phyloP scores from a whole-genome alignment of 139 green algal genomes.

The Astrephomene gubernaculifera region DNA sequence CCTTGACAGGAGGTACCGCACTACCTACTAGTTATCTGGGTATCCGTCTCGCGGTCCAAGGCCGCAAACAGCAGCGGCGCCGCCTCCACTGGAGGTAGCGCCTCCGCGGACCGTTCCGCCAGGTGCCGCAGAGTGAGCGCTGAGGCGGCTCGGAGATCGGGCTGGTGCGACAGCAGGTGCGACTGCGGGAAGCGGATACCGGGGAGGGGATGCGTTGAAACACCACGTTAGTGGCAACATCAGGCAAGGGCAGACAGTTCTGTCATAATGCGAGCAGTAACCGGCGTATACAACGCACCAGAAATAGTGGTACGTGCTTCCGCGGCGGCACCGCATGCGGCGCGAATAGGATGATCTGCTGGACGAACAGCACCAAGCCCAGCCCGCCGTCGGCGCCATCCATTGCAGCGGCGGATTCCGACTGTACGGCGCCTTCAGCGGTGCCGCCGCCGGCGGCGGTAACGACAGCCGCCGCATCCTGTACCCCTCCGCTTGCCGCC shows the following conservation, averaged over 20 bases:
- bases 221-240: neutral
- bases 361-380: constrained; percentile 87
- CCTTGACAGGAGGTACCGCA: too few relatives aligned
- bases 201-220: neutral
- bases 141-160: constrained; percentile 83
- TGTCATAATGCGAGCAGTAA: too few relatives aligned
- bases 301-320: constrained; percentile 64
- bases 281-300: constrained; percentile 37
- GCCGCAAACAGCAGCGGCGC: constrained; percentile 86
- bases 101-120: constrained; percentile 77
- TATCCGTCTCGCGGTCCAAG: constrained; percentile 82
- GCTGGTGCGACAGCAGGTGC: constrained; percentile 67
- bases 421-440: neutral
- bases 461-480: neutral
- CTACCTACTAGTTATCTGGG: constrained; percentile 46
- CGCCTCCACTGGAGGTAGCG: constrained; percentile 64
- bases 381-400: constrained; percentile 41
- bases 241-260: too few relatives aligned
- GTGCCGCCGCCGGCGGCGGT: neutral
- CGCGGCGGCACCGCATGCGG: constrained; percentile 79
- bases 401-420: too few relatives aligned
- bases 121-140: constrained; percentile 91
- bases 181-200: constrained; percentile 57
- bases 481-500: constrained; percentile 55
- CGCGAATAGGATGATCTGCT: constrained; percentile 95